A percentile compares a stretch with the other conserved stretches of the same genome.
Conservation (phyloP, 352 stramenopile genomes). For the Globisporangium cylindrosporum region DNA sequence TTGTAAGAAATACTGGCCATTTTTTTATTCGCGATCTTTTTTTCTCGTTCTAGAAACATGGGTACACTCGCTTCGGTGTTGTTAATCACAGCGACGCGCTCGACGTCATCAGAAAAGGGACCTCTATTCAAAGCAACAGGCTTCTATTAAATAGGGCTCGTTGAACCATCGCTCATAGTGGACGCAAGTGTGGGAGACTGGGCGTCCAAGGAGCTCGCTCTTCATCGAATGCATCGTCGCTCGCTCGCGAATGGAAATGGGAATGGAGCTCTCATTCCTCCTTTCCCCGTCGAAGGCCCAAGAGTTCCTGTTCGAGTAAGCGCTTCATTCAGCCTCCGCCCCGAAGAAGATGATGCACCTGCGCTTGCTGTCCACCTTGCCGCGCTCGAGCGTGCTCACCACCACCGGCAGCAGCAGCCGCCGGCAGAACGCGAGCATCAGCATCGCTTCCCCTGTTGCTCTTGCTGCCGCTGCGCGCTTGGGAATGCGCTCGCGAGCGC, state of each 20-base stretch:
- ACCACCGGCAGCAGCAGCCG: background rate
- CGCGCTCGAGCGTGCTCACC: background rate
- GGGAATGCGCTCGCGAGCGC: background rate
- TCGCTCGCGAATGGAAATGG: background rate
- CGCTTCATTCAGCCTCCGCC: background rate
- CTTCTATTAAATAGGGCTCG: background rate
- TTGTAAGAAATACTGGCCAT: too few relatives aligned
- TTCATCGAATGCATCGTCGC: background rate
- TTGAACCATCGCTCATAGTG: background rate
- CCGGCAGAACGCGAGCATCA: background rate
- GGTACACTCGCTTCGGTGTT: background rate
- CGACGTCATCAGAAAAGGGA: background rate
- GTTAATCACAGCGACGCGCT: background rate
- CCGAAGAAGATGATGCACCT: background rate
- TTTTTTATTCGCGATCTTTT: background rate
- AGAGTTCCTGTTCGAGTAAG: background rate
- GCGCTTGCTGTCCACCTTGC: background rate
- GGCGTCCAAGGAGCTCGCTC: background rate
- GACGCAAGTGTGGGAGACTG: background rate
- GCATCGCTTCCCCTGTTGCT: background rate
- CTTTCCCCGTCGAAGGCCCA: background rate
- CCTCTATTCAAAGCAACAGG: background rate
- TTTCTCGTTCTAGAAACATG: background rate
- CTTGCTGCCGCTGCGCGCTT: background rate
- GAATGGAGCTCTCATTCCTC: background rate